Evolutionary conservation across 2,329 filamentous ascomycete species (phyloP).

Genomic region (Akanthomyces dipterigenus): DNA sequence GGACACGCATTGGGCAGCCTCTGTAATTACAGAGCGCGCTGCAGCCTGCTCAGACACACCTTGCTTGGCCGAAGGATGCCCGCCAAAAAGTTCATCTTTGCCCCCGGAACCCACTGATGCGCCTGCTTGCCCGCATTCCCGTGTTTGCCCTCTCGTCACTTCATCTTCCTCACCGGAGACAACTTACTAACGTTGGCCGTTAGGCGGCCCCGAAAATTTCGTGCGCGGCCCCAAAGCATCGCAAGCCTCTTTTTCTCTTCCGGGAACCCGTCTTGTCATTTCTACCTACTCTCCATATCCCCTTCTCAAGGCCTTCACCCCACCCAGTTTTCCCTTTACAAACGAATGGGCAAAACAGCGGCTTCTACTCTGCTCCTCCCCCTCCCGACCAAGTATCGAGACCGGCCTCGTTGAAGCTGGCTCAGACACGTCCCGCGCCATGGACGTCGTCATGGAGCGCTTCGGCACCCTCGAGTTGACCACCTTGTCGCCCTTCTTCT

Average conservation of each 20-base stretch:
- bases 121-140: neutral
- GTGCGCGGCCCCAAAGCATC: no score
- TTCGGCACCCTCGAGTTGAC: slow-evolving; percentile 24
- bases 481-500: slow-evolving; percentile 20
- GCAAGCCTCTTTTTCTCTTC: neutral
- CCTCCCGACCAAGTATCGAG: neutral
- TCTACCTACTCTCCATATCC: neutral
- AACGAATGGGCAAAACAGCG: no score
- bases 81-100: neutral
- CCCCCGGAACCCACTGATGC: neutral
- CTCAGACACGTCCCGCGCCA: slow-evolving; percentile 15
- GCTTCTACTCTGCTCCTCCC: no score
- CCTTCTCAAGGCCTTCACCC: no score
- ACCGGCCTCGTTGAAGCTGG: neutral
- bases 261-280: neutral
- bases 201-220: no score
- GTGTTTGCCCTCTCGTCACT: no score
- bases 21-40: neutral
- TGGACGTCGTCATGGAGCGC: slow-evolving; percentile 27
- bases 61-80: neutral
- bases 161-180: no score
- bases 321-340: no score
- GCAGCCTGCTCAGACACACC: neutral
- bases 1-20: neutral
- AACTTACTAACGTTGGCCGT: no score